Evolutionary conservation across 164 flowering plant genomes (phyloP), one percentile per base, ranked within the genome.

Genomic region (Nelumbo lutea): DNA sequence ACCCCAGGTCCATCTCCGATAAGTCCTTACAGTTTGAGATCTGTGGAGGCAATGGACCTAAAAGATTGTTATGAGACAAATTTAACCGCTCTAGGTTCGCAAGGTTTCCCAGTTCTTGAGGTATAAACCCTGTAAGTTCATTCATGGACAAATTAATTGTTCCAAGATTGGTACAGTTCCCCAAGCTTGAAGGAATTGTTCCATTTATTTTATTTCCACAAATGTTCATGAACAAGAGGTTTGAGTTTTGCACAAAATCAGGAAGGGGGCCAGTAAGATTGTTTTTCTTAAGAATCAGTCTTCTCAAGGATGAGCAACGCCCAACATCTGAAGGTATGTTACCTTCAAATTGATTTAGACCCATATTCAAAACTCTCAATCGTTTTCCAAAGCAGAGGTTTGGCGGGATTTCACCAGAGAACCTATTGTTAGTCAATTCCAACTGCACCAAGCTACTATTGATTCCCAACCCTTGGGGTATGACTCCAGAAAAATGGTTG

Each of bases 361-460:
- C 93, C 81, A 91, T 44, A 67, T 58, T 76, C 65, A 91, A 74
- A 71, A 76, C 61, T 41, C 41, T 51, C 61, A 88, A 58, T 42
- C 65, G 72, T 66, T 81, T 87, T 14, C 85, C 68, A 58, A 43
- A 82, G 76, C 97, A 92, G 65, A 92, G 79, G 70, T 81, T 76
- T 11, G 89, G 87, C 0, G 97, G 97, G 42, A 92, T 84, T 61
- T 72, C 76, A 42, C 97, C 97, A 9, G 81, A 75, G 76, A 92
- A 90, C 5, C 41, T 71, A 62, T 92, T 92, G 77, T 83, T 79
- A 0, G 83, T 85, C 64, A 92, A 79, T 44, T 92, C 97, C 59
- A 92, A 56, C 66, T 38, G 48, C 51, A 56, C 69, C 43, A 92
- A 75, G 76, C 86, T 85, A 67, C 87, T 78, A 42, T 85, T 87